Evolutionary conservation across 805 yeast species (phyloP).

Genomic region (Starmerella asiatica): DNA sequence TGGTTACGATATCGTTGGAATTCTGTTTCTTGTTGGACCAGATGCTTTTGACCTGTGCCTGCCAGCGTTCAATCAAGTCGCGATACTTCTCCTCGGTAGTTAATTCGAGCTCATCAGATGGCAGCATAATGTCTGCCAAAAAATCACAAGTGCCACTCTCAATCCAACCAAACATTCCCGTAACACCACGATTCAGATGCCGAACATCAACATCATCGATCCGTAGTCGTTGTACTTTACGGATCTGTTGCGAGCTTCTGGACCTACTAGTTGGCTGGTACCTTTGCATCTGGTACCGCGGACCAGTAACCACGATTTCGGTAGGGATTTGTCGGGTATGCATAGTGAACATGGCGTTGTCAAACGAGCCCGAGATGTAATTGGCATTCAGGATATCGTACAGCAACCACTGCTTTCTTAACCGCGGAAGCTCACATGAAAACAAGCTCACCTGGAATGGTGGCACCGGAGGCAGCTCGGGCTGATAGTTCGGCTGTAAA

Average conservation of each 20-base stretch:
- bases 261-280: no score
- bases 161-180: conserved; percentile 97
- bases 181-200: conserved; percentile 74
- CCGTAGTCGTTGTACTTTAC: conserved; percentile 50
- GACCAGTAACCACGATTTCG: background rate
- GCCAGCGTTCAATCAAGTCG: conserved; percentile 33
- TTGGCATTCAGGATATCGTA: conserved; percentile 77
- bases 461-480: conserved; percentile 36
- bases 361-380: conserved; percentile 80
- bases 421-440: conserved; percentile 62
- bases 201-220: conserved; percentile 77
- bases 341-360: conserved; percentile 81
- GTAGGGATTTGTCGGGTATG: conserved; percentile 52
- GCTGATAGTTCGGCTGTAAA: conserved; percentile 45
- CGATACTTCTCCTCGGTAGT: conserved; percentile 28
- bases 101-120: conserved; percentile 47
- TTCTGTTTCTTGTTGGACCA: conserved; percentile 6
- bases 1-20: conserved; percentile 21
- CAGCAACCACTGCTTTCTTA: conserved; percentile 88
- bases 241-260: background rate
- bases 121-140: conserved; percentile 74
- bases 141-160: conserved; percentile 83
- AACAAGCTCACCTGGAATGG: conserved; percentile 82
- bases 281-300: background rate
- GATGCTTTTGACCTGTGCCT: conserved; percentile 19